Evolutionary conservation across 768 basidiomycete species (phyloP).

Genomic region (Termitomyces sp.): DNA sequence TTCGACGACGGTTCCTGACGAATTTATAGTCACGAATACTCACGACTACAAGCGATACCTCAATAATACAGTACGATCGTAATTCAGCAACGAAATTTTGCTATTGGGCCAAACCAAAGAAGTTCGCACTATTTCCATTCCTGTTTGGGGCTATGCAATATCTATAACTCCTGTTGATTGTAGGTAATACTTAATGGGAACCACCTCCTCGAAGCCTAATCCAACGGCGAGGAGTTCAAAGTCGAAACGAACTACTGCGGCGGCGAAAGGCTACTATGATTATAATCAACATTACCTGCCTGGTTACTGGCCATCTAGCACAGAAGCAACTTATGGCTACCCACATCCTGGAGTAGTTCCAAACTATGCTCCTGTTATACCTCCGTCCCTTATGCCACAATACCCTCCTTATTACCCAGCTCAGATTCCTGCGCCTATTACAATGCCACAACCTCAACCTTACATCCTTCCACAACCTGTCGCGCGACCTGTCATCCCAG

Average conservation of each 20-base stretch:
- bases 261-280: slow-evolving; percentile 6
- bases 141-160: background rate
- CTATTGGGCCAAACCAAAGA: background rate
- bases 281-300: background rate
- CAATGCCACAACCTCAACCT: slow-evolving; percentile 13
- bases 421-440: background rate
- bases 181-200: slow-evolving; percentile 4
- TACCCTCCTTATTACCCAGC: slow-evolving; percentile 5
- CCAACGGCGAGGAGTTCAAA: background rate
- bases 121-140: background rate
- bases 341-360: background rate
- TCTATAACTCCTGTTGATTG: background rate
- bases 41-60: background rate
- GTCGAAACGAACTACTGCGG: slow-evolving; percentile 1
- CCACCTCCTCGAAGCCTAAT: slow-evolving; percentile 7
- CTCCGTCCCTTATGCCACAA: slow-evolving; percentile 4
- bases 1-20: background rate
- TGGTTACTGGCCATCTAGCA: slow-evolving; percentile 2
- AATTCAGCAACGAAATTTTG: background rate
- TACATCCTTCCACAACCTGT: background rate
- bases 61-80: background rate
- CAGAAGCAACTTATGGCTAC: slow-evolving; percentile 7
- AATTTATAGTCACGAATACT: slow-evolving; percentile 1
- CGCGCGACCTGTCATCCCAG: background rate
- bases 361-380: slow-evolving; percentile 1